A percentile compares a stretch with the other conserved stretches of the same genome.
These are phyloP conservation scores for Pichia inconspicua DNA, from an alignment of 1,139 yeast species.

Conservation along the genomic window DNA sequence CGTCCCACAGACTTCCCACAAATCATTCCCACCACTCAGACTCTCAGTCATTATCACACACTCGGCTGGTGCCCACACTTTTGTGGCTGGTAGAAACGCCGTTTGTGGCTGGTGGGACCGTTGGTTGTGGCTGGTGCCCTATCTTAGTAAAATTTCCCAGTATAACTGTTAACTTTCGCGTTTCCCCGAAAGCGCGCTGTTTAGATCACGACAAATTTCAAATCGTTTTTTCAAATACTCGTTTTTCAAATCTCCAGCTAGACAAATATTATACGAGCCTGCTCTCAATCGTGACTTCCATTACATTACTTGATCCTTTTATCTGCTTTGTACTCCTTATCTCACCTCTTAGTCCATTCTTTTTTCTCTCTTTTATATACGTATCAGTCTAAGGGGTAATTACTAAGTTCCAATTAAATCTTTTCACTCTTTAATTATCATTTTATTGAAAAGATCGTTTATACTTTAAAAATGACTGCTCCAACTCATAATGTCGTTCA, in stretches of 20 bases:
- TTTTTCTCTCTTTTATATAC: background rate
- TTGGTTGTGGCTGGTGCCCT: background rate
- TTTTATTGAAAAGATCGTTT: background rate
- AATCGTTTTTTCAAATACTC: too few relatives aligned
- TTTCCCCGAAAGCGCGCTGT: background rate
- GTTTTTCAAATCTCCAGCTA: background rate
- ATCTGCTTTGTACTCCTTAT: background rate
- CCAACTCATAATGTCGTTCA: conserved; percentile 46
- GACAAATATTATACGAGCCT: background rate
- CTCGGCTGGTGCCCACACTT: too few relatives aligned
- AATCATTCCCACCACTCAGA: too few relatives aligned
- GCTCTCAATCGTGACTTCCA: background rate
- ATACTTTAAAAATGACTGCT: conserved; percentile 3
- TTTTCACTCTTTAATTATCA: too few relatives aligned
- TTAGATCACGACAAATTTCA: background rate
- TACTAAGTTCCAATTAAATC: too few relatives aligned
- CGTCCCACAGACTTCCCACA: background rate
- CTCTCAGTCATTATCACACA: too few relatives aligned
- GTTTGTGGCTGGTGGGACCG: background rate
- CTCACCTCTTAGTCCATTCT: background rate
- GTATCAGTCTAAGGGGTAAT: too few relatives aligned
- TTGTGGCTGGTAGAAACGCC: background rate
- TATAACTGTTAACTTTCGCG: background rate
- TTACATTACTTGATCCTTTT: background rate
- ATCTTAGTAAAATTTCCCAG: too few relatives aligned